A percentile compares a stretch with the other conserved stretches of the same genome.
Conservation (phyloP, 2,329 filamentous ascomycete genomes). For the Lachnellula subtilissima region DNA sequence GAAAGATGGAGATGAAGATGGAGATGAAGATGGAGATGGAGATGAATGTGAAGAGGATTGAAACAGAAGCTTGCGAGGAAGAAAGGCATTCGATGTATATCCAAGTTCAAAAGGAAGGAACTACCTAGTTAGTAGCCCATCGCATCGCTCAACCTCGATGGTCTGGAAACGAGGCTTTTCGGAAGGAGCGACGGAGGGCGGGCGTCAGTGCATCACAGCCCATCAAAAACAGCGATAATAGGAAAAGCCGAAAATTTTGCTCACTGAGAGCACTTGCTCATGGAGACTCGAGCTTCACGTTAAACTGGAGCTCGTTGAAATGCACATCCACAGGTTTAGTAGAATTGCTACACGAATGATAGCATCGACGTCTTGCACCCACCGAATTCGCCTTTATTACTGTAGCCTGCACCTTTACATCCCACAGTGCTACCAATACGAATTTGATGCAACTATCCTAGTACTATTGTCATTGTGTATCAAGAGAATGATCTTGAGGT, state of each 20-base stretch:
- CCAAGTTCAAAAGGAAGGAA: background rate
- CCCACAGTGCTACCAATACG: too few species aligned
- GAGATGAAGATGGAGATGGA: slow-evolving; percentile 2
- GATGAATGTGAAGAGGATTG: background rate
- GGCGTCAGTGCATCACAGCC: background rate
- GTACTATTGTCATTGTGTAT: too few species aligned
- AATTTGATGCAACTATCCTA: too few species aligned
- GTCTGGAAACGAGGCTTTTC: background rate
- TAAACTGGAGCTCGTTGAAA: too few species aligned
- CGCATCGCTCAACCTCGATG: background rate
- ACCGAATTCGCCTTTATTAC: too few species aligned
- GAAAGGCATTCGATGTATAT: background rate
- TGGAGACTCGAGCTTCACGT: too few species aligned
- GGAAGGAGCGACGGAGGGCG: slow-evolving; percentile 4
- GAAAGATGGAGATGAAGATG: background rate
- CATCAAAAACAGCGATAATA: background rate
- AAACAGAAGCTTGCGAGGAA: background rate
- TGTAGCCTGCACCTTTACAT: too few species aligned
- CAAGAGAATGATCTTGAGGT: too few species aligned
- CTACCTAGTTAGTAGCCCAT: background rate
- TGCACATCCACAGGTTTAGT: too few species aligned
- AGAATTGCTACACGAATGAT: too few species aligned
- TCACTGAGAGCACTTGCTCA: background rate
- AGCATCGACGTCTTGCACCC: too few species aligned
- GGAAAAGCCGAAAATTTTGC: background rate